Base-by-base conservation (phyloP, 352 stramenopile species). In the Aphanomyces astaci region DNA sequence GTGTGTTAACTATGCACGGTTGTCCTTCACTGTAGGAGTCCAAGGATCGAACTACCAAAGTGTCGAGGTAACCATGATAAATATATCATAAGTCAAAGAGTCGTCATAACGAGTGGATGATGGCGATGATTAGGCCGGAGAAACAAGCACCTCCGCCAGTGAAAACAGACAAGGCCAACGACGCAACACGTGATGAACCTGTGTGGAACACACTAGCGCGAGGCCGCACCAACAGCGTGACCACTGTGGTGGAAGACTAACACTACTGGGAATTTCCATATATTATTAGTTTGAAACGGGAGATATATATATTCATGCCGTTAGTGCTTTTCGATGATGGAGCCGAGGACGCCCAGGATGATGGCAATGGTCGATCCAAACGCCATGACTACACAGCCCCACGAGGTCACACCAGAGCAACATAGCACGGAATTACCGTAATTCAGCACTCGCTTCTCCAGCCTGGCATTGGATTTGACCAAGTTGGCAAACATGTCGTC, bases 381-480 rank as follows among this genome's bases (percentile, higher is more conserved):
- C 36, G 24, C 55, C 5, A 64, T 17, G 17, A 57, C 62, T 68
- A 57, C n/a, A 36, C 13, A 59, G 13, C 15, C 3, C 7, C 49
- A 2, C 68, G 27, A n/a, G 27, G 22, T 39, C 7, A 70, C 25
- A 72, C 19, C 9, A 30, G 39, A 3, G 45, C 22, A 33, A 33
- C 2, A 1, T 49, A 27, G 31, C 39, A 1, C 27, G 40, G 25
- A 1, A 27, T 17, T 63, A 72, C 66, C 66, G 69, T 95, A 95
- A 72, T 95, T 86, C 9, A 95, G 78, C 76, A 95, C 93, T 36
- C 87, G 82, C 73, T 94, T 95, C 75, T 95, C 85, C 28, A 68
- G 28, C 13, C 43, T 22, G 17, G 49, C 39, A 33, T 52, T 68
- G 22, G 62, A 22, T 19, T 49, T 52, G 33, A 59, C 49, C 9